Evolutionary conservation across 2,329 filamentous ascomycete species (phyloP).

Genomic region (Penicillium olsonii): DNA sequence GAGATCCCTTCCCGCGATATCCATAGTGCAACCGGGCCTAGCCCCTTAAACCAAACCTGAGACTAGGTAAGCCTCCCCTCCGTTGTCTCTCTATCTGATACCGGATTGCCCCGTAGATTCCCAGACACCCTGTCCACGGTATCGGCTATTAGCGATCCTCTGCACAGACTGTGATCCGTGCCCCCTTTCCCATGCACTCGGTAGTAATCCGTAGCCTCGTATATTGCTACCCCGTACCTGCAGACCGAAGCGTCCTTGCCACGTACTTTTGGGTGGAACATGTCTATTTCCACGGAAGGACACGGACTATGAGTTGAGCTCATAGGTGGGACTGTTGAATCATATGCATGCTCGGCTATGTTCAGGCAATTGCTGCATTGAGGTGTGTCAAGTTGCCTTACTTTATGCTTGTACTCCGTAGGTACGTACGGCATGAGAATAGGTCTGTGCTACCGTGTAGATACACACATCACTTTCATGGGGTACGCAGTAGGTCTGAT

Average conservation of each 20-base stretch:
- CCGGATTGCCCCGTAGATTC: conserved; percentile 15
- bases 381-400: neutral
- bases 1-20: conserved; percentile 22
- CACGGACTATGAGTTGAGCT: neutral
- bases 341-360: neutral
- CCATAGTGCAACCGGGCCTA: conserved; percentile 14
- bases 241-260: conserved; percentile 13
- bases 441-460: conserved; percentile 3
- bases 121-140: conserved; percentile 1
- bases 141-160: conserved; percentile 7
- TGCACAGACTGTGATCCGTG: conserved; percentile 8
- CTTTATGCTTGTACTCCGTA: neutral
- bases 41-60: conserved; percentile 10
- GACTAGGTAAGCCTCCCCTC: conserved; percentile 17
- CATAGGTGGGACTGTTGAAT: neutral
- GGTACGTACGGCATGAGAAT: neutral
- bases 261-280: conserved; percentile 15
- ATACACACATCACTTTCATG: neutral
- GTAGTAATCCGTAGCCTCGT: neutral
- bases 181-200: conserved; percentile 2
- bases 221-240: conserved; percentile 11
- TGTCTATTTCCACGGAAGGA: conserved; percentile 3
- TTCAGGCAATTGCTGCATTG: neutral
- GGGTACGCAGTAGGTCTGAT: neutral
- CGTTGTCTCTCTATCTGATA: conserved; percentile 19